phyloP scores from a whole-genome alignment of 306 rosid genomes.

The Heteromeles arbutifolia region DNA sequence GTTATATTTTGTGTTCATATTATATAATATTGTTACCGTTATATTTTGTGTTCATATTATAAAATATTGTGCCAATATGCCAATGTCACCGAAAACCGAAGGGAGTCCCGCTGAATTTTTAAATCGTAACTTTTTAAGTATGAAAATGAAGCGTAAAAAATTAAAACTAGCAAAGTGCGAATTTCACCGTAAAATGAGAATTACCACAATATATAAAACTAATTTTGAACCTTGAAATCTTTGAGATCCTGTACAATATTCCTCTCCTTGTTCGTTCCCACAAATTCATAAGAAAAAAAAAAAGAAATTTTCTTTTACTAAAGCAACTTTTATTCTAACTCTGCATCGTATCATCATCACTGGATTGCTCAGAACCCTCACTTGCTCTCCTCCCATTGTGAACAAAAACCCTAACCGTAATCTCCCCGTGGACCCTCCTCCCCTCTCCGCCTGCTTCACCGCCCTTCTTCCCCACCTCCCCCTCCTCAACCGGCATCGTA shows the following conservation, averaged over 20 bases:
- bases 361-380: conserved; percentile 23
- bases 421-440: conserved; percentile 34
- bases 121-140: too few species aligned
- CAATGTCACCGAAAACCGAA: too few species aligned
- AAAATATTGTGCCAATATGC: too few species aligned
- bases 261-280: neutral
- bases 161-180: too few species aligned
- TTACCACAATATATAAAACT: too few species aligned
- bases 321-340: neutral
- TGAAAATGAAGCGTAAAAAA: too few species aligned
- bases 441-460: conserved; percentile 19
- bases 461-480: conserved; percentile 31
- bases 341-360: conserved; percentile 14
- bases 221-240: neutral
- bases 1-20: too few species aligned
- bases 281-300: neutral
- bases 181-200: too few species aligned
- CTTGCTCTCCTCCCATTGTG: conserved; percentile 25
- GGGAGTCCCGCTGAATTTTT: too few species aligned
- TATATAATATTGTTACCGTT: too few species aligned
- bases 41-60: too few species aligned
- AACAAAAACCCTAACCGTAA: conserved; percentile 60
- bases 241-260: conserved; percentile 25
- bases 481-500: conserved; percentile 66
- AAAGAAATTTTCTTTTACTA: neutral